Percentiles rank a stretch among this genome's conserved stretches.
These are phyloP conservation scores for Trichosporon sp. DNA, from an alignment of 1,284 basidiomycete species.

Conservation along the genomic window DNA sequence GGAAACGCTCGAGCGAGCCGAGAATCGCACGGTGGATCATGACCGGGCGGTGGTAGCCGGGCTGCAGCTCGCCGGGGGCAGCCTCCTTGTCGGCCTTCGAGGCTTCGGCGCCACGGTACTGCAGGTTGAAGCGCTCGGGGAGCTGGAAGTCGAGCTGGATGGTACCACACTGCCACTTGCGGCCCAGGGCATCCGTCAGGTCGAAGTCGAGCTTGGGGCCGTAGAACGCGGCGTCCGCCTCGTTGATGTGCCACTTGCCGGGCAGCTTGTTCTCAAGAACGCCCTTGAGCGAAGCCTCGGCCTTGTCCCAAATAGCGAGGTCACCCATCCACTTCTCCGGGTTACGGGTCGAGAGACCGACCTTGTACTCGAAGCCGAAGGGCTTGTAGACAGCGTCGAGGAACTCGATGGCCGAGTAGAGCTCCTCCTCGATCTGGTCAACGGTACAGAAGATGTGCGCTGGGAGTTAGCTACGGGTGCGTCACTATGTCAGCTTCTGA, in stretches of 20 bases:
- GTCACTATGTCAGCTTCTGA: too few relatives aligned
- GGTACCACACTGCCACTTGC: conserved; percentile 97
- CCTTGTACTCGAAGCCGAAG: conserved; percentile 96
- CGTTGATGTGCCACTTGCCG: conserved; percentile 91
- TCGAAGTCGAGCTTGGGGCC: conserved; percentile 96
- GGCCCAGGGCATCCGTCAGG: conserved; percentile 85
- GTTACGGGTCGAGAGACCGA: conserved; percentile 88
- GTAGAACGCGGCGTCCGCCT: conserved; percentile 96
- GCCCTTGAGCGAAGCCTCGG: conserved; percentile 79
- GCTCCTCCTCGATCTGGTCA: conserved; percentile 87
- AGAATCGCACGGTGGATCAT: conserved; percentile 98
- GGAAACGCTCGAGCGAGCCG: conserved; percentile 92
- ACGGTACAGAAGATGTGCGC: conserved; percentile 87
- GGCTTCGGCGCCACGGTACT: conserved; percentile 71
- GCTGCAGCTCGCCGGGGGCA: conserved; percentile 61
- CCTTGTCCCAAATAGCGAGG: conserved; percentile 84
- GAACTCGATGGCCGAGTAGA: conserved; percentile 87
- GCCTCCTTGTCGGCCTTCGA: conserved; percentile 52
- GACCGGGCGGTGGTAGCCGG: conserved; percentile 71
- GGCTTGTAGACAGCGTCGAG: conserved; percentile 90
- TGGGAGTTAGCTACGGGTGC: conserved; percentile 23
- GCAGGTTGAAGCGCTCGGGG: conserved; percentile 95
- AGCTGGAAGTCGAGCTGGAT: conserved; percentile 97
- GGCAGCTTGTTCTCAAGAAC: conserved; percentile 86
- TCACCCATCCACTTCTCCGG: conserved; percentile 93